Evolutionary conservation across 306 rosid genomes (phyloP), one percentile per base, ranked within the genome.

Genomic region (Rubus idaeus): DNA sequence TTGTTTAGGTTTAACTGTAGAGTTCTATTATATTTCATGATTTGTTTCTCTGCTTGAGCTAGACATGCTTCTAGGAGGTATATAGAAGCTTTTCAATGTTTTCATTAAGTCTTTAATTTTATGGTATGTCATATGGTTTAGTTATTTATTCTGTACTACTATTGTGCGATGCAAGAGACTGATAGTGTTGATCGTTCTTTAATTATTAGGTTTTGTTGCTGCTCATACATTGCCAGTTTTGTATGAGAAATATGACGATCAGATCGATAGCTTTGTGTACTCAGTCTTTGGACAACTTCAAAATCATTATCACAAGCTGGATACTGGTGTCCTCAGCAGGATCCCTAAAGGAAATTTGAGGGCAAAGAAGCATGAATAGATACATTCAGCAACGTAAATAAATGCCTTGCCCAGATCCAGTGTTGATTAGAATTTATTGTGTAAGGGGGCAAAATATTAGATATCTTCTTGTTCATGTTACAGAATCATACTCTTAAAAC

Each of bases 151-250:
- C 3, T 70, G 21, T 10, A 16, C 8, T 11, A 47, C 46, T 73
- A 10, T 9, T 26, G 10, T 23, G 77, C 10, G 44, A 58, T 45
- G 49, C 46, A 68, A 74, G 53, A 72, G 72, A 51, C 73, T 81
- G 77, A 73, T 47, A 11, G 21, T 60, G 57, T 39, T 39, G 49
- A 17, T 2, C 72, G 3, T 66, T 78, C 46, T 81, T 58, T 64
- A 8, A 1, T 40, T 70, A 3, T 0, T 71, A 94, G 98, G 97
- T 79, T 88, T 94, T 67, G 85, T 90, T 61, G 97, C 86, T n/a
- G 93, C 93, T 20, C 94, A 94, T 83, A 91, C 93, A 16, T 87
- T 94, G 26, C 98, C 98, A 61, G 85, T 92, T 68, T 79, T 94
- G 45, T 94, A 94, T 44, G 97, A 94, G 84, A 91, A 71, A 79